Evolutionary conservation across 352 stramenopile species (phyloP).

Genomic region (Plasmopara viticola): DNA sequence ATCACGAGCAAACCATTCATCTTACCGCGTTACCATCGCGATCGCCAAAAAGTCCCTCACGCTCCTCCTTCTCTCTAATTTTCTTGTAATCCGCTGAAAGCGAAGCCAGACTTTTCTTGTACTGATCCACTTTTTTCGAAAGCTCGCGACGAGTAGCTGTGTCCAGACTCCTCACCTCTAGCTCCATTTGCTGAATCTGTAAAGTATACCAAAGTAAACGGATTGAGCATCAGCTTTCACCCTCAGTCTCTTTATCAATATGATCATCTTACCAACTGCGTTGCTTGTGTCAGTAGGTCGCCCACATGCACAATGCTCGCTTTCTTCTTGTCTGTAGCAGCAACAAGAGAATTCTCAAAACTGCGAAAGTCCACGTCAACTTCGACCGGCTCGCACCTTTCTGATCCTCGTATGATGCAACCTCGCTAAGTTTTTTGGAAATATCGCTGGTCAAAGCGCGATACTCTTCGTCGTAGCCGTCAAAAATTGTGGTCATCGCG

Average conservation of each 20-base stretch:
- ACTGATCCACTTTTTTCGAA: slow-evolving; percentile 86
- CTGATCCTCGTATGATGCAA: slow-evolving; percentile 80
- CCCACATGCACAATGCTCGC: slow-evolving; percentile 73
- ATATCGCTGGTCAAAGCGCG: slow-evolving; percentile 77
- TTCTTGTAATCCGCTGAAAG: slow-evolving; percentile 73
- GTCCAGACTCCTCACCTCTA: slow-evolving; percentile 82
- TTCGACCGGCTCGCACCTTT: slow-evolving; percentile 31
- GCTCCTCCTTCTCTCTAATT: slow-evolving; percentile 79
- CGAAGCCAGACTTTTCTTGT: slow-evolving; percentile 84
- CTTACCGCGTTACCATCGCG: slow-evolving; percentile 56
- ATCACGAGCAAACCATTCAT: not conserved
- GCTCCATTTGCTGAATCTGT: slow-evolving; percentile 85
- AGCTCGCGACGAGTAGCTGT: slow-evolving; percentile 72
- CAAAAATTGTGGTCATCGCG: slow-evolving; percentile 85
- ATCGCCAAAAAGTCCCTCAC: slow-evolving; percentile 78
- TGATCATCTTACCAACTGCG: slow-evolving; percentile 50
- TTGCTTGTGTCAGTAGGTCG: slow-evolving; percentile 74
- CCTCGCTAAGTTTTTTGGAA: slow-evolving; percentile 85
- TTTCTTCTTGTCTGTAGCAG: slow-evolving; percentile 76
- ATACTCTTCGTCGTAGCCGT: slow-evolving; percentile 87
- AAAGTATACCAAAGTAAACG: not conserved
- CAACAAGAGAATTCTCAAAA: not conserved
- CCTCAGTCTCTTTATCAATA: not conserved
- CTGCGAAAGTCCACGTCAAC: not conserved
- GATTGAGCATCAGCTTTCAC: not conserved